Conservation (phyloP, 164 flowering plant genomes). For the Litsea cubeba region DNA sequence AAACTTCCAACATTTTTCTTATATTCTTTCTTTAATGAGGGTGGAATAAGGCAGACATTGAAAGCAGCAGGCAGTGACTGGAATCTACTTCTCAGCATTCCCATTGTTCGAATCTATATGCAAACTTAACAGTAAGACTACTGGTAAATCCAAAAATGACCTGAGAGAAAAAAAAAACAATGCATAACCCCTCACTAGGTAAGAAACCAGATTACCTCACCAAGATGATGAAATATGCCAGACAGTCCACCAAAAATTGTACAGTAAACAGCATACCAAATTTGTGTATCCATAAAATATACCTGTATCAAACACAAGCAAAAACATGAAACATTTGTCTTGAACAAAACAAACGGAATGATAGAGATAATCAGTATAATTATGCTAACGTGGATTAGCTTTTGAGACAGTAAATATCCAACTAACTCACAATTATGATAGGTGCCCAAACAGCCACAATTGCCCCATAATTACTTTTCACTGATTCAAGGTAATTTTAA, state of each 20-base stretch:
- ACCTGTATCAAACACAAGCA: conserved; percentile 26
- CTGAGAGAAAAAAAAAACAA: background rate
- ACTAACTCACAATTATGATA: conserved; percentile 69
- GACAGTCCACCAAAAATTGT: conserved; percentile 46
- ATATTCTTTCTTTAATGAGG: conserved; percentile 29
- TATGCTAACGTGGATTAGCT: background rate
- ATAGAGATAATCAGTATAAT: background rate
- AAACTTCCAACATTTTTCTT: conserved; percentile 27
- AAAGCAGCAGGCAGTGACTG: conserved; percentile 77
- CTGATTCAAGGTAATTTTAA: conserved; percentile 36
- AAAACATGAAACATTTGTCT: background rate
- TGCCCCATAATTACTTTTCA: conserved; percentile 82
- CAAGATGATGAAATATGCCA: conserved; percentile 77
- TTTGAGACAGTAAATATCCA: background rate
- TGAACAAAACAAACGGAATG: conserved; percentile 1
- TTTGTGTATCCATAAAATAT: conserved; percentile 56
- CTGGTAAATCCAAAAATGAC: background rate
- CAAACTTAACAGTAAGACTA: background rate
- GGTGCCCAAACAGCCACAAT: conserved; percentile 94
- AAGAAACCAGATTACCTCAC: conserved; percentile 58
- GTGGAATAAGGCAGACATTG: conserved; percentile 56
- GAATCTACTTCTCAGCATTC: conserved; percentile 84
- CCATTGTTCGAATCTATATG: conserved; percentile 77
- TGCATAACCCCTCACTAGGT: conserved; percentile 1
- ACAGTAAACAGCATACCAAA: conserved; percentile 55